Base-by-base conservation (phyloP, 768 basidiomycete genomes). In the Pisolithus tinctorius region DNA sequence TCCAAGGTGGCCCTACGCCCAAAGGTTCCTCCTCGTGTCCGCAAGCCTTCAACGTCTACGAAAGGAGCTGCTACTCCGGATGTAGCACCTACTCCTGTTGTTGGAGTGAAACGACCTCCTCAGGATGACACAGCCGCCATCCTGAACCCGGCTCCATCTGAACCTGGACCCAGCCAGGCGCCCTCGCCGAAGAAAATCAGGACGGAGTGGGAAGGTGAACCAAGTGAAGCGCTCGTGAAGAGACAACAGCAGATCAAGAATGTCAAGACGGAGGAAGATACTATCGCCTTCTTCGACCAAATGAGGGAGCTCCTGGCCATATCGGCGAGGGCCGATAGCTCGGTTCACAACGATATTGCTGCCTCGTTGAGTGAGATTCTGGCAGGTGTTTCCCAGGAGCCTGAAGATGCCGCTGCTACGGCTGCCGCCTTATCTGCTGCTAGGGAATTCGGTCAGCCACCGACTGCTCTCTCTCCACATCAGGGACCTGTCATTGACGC, bases 171-270 rank as follows among this genome's bases (percentile, higher is more conserved):
- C 37, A 60, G 48, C 44, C 78, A 81, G 49, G 80, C 78, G 6
- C 85, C 84, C 6, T 82, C 86, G 6, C 83, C 87, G 13, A 89
- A 89, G 69, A 80, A 84, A 44, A 62, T 68, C 45, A 86, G 84
- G 73, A 80, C 77, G 20, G 85, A 89, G 49, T 87, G 82, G 81
- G 84, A 86, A 44, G 77, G 78, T 8, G 72, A 78, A 25, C 69
- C 76, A 14, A 81, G 71, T 55, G 80, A 84, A 40, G 74, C 70
- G 25, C 60, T 80, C 49, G 60, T 66, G 27, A 72, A 69, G 63
- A 69, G 59, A 52, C 61, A 70, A 43, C 70, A 72, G 52, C 68
- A 73, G 47, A 48, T 67, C 30, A 70, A 75, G 4, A 68, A 62
- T 39, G 74, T 85, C 60, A 80, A 84, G 73, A 80, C 80, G 0